Evolutionary conservation across 2,329 filamentous ascomycete genomes (phyloP), one percentile per base, ranked within the genome.

Genomic region (Pyrenochaeta sp.): DNA sequence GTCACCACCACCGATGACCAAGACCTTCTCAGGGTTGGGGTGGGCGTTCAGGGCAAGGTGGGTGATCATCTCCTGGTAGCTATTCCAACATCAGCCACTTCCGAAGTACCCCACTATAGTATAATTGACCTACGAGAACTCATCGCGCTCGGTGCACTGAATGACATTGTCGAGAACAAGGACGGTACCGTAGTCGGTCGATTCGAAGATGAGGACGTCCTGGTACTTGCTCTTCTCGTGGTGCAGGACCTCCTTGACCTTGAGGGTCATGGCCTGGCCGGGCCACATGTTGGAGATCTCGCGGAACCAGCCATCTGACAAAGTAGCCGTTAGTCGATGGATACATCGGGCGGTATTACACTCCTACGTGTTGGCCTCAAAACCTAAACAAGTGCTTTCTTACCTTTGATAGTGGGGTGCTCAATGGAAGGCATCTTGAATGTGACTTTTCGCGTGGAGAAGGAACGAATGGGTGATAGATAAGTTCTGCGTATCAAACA

Each of bases 151-250:
- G 71, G 95, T 98, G 87, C 90, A 93, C 84, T 99, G 95, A 81
- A 99, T 97, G 79, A 97, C 95, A 79, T 98, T 98, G 87, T 99
- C 95, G 70, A 99, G 88, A 64, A 99, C 94, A 58, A 99, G 87
- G 61, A 98, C 94, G 77, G 89, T 96, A 80, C 95, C 95, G 81
- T 98, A 91, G 86, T 98, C 89, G 84, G 90, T 96, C 72, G 92
- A 97, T 86, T 99, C 91, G 85, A 99, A 99, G 85, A 98, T 92
- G 74, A 99, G 89, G 67, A 99, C 94, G 78, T 99, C 95, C 83
- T 99, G 95, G 85, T 97, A 99, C 85, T 96, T 85, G 86, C 91
- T 95, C 88, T 97, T 98, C 85, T 99, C 95, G 85, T 98, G 94
- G 87, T 97, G 93, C 64, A 99, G 86, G 76, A 99, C 90, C 85